These are phyloP conservation scores for Taphrina deformans DNA, from an alignment of 1,139 yeast species.

Conservation along the genomic window DNA sequence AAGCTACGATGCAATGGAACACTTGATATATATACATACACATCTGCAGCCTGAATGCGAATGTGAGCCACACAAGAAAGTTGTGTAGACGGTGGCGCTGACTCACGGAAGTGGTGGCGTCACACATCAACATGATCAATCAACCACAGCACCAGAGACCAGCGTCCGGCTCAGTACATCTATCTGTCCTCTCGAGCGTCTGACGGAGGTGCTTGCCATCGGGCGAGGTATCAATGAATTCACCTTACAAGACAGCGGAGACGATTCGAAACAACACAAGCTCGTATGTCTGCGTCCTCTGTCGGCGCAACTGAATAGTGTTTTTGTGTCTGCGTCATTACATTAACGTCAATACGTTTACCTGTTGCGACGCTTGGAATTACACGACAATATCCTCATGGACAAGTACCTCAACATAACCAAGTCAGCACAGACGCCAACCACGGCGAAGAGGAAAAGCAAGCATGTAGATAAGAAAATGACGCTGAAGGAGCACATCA, in stretches of 20 bases:
- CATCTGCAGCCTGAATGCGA: not conserved
- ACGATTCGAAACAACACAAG: no score
- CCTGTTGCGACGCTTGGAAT: no score
- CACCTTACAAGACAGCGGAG: no score
- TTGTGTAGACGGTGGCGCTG: not conserved
- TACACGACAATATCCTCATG: no score
- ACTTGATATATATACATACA: not conserved
- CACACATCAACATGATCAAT: no score
- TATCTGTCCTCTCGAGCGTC: no score
- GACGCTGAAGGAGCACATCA: slow-evolving; percentile 14
- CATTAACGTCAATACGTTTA: no score
- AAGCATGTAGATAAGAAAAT: slow-evolving; percentile 5
- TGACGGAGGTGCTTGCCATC: no score
- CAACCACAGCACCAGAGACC: not conserved
- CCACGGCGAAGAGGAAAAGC: not conserved
- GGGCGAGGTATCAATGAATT: no score
- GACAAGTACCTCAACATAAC: slow-evolving; percentile 10
- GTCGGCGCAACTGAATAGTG: not conserved
- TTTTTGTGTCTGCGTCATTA: not conserved
- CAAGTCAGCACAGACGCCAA: not conserved
- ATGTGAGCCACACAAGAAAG: not conserved
- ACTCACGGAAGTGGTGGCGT: no score
- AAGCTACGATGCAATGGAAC: no score
- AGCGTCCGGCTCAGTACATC: no score
- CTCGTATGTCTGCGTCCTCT: not conserved